A percentile compares a stretch with the other conserved stretches of the same genome.
Evolutionary conservation across 177 flowering plant genomes (phyloP).

Genomic region (Vitis hybrid): DNA sequence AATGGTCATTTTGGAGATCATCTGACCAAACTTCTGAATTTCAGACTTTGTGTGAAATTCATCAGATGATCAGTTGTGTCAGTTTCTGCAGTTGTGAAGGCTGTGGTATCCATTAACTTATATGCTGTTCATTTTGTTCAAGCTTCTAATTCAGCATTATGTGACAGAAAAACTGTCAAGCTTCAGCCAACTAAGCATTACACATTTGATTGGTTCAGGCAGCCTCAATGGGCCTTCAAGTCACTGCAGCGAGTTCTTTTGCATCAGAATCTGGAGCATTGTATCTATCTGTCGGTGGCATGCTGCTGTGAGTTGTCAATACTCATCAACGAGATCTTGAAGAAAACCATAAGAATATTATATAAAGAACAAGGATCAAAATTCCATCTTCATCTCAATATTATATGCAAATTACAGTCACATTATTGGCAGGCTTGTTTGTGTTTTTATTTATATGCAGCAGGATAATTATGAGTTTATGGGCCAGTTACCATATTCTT

Average conservation of each 20-base stretch:
- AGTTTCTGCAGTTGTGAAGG: no score
- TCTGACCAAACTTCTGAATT: no score
- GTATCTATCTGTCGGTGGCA: conserved; percentile 43
- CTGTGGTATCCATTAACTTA: no score
- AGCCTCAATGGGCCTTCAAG: conserved; percentile 38
- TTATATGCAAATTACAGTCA: neutral
- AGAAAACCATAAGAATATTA: no score
- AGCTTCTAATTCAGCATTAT: neutral
- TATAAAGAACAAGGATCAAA: no score
- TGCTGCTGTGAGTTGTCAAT: conserved; percentile 39
- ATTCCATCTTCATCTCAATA: no score
- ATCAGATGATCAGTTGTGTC: no score
- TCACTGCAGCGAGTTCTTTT: conserved; percentile 30
- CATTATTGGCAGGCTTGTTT: neutral
- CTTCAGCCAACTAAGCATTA: neutral
- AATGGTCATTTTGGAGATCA: no score
- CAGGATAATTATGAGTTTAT: neutral
- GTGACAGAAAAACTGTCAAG: neutral
- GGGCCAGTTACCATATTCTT: no score
- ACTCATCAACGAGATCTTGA: neutral
- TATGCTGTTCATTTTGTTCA: neutral
- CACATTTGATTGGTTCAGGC: conserved; percentile 25
- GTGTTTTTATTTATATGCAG: neutral
- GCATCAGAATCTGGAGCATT: conserved; percentile 19
- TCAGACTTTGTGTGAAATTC: no score